A percentile compares a stretch with the other conserved stretches of the same genome.
These are phyloP conservation scores for Penicillium daleae DNA, from an alignment of 495 filamentous ascomycete species.

Conservation along the genomic window DNA sequence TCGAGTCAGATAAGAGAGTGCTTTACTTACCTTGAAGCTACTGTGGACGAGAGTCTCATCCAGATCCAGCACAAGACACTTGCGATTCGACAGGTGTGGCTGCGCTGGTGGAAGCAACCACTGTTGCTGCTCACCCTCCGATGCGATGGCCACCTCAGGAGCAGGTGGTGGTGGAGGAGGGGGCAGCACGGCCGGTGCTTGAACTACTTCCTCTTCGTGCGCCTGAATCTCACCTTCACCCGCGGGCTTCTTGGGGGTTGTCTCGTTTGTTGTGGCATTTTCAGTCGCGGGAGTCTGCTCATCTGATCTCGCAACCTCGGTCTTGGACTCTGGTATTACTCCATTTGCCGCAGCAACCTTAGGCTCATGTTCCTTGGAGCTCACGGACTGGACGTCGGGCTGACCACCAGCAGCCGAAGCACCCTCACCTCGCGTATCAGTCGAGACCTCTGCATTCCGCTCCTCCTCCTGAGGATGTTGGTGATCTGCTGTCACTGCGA, in stretches of 20 bases:
- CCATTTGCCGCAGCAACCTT: conserved; percentile 12
- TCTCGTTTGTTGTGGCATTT: conserved; percentile 18
- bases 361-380: conserved; percentile 16
- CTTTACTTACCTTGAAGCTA: conserved; percentile 86
- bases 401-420: conserved; percentile 20
- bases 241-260: conserved; percentile 14
- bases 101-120: conserved; percentile 79
- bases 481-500: conserved; percentile 41
- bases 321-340: conserved; percentile 19
- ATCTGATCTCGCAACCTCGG: conserved; percentile 9
- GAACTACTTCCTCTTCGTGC: conserved; percentile 37
- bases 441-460: conserved; percentile 16
- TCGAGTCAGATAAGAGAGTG: not conserved
- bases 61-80: conserved; percentile 93
- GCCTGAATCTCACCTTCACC: conserved; percentile 24
- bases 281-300: conserved; percentile 18
- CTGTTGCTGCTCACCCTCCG: conserved; percentile 59
- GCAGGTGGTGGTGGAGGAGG: conserved; percentile 62
- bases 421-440: conserved; percentile 34
- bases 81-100: conserved; percentile 78
- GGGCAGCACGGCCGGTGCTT: conserved; percentile 51
- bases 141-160: conserved; percentile 31
- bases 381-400: conserved; percentile 18
- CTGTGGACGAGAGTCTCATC: conserved; percentile 99
- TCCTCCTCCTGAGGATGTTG: conserved; percentile 41